Evolutionary conservation across 768 basidiomycete species (phyloP), one percentile per base, ranked within the genome.

Genomic region (Mycena metata): DNA sequence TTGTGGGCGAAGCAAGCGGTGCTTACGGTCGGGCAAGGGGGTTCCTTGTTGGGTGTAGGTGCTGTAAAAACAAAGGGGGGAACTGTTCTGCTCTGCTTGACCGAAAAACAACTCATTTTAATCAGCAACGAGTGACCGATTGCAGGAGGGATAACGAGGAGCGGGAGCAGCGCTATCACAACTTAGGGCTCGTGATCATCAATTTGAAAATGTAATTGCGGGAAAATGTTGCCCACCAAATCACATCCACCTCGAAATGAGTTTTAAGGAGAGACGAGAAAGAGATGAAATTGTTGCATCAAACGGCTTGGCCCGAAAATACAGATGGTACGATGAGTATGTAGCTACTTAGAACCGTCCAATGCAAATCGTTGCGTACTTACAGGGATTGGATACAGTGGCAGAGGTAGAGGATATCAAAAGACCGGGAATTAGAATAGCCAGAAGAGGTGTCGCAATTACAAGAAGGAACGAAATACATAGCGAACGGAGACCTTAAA

Each of bases 1-100:
- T 84, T 83, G 56, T 89, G 85, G 84, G 93, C 92, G 12, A 92
- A 90, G 74, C 96, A 98, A 76, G 86, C 91, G 1, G 90, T 98
- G 26, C 80, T 98, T n/a, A 87, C 88, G 71, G 84, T 96, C 13
- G 90, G 88, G 2, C 80, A 83, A 21, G 86, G 88, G 16, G 95
- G 96, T 0, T 88, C 92, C 1, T 78, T 98, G 65, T 76, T 98
- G 33, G 96, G 96, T 12, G 90, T 95, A 21, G 90, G 90, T 1
- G 82, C 81, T 13, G 74, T 92, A 36, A 76, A 77, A 60, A 66
- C 59, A 4, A 75, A 65, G 39, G 83, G 78, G 43, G 74, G 75
- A 19, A 76, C 80, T 3, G 77, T 88, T 1, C 77, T 96, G 1
- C 77, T 91, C 9, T 93, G 92, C 71, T 80, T 98, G 55, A 93